A percentile compares a stretch with the other conserved stretches of the same genome.
Evolutionary conservation across 208 protist species (phyloP).

Genomic region (Trypanosoma cruzi): DNA sequence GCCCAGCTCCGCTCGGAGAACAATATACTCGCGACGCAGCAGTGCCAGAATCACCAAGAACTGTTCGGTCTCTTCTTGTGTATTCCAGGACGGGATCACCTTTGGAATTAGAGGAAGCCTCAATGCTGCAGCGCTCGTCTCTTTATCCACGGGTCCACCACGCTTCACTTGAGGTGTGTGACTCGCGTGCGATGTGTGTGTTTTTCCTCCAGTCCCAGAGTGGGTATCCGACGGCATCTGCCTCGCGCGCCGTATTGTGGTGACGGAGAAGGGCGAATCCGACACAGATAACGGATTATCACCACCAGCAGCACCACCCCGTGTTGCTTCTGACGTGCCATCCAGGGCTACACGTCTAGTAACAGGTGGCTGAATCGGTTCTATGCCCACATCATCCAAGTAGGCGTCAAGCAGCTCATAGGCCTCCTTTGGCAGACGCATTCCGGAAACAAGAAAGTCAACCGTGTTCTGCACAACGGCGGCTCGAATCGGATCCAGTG

Average conservation of each 20-base stretch:
- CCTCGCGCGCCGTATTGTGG: slow-evolving; percentile 34
- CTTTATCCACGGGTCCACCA: slow-evolving; percentile 4
- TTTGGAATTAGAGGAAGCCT: slow-evolving; percentile 34
- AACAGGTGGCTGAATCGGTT: slow-evolving; percentile 50
- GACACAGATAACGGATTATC: slow-evolving; percentile 9
- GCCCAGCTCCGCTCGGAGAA: slow-evolving; percentile 7
- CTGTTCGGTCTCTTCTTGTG: slow-evolving; percentile 57
- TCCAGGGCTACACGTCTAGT: slow-evolving; percentile 13
- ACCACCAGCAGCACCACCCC: slow-evolving; percentile 5
- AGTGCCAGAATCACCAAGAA: slow-evolving; percentile 55
- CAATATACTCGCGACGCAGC: slow-evolving; percentile 36
- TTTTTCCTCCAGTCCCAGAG: slow-evolving; percentile 1
- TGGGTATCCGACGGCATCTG: slow-evolving; percentile 10
- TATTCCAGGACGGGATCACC: slow-evolving; percentile 74
- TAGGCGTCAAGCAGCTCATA: slow-evolving; percentile 55
- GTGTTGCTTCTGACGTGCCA: slow-evolving; percentile 5
- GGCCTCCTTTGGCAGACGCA: slow-evolving; percentile 26
- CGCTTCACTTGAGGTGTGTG: slow-evolving; percentile 6
- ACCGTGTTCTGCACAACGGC: slow-evolving; percentile 78
- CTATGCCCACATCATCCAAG: slow-evolving; percentile 67
- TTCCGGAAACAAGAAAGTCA: slow-evolving; percentile 44
- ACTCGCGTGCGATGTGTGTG: slow-evolving; percentile 6
- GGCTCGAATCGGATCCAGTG: slow-evolving; percentile 87
- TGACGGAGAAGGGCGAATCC: slow-evolving; percentile 49
- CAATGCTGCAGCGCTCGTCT: neutral